These are phyloP conservation scores for Zymoseptoria ardabiliae DNA, from an alignment of 2,329 filamentous ascomycete species.

Conservation along the genomic window DNA sequence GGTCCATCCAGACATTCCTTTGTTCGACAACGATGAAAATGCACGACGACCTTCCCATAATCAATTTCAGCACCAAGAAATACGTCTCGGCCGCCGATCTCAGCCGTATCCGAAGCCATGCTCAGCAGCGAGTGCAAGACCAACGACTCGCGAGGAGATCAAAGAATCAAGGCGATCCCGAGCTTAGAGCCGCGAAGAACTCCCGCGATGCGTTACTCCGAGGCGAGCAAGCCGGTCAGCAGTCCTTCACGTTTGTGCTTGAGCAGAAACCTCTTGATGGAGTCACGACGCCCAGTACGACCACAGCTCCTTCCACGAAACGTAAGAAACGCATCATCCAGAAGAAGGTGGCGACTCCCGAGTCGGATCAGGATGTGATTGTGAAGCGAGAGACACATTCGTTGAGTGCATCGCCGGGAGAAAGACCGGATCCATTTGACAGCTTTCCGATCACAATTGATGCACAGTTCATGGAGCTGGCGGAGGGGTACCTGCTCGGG, in stretches of 20 bases:
- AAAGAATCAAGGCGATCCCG: not conserved
- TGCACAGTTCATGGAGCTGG: constrained; percentile 8
- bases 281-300: constrained; percentile 2
- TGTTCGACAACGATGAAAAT: not conserved
- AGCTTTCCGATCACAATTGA: constrained; percentile 11
- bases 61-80: constrained; percentile 10
- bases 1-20: too few species aligned
- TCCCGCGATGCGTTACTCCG: not conserved
- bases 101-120: constrained; percentile 15
- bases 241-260: constrained; percentile 6
- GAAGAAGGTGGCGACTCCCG: not conserved
- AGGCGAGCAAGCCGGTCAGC: not conserved
- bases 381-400: constrained; percentile 9
- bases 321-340: not conserved
- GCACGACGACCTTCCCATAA: constrained; percentile 12
- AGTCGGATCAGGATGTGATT: not conserved
- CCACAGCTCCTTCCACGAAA: not conserved
- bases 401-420: constrained; percentile 7
- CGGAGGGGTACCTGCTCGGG: constrained; percentile 2
- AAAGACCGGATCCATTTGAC: constrained; percentile 13
- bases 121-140: constrained; percentile 16
- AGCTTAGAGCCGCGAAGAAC: not conserved
- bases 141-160: constrained; percentile 1
- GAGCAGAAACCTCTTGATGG: constrained; percentile 10
- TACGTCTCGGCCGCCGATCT: constrained; percentile 11